Conservation (phyloP, 2,329 filamentous ascomycete genomes). For the Phialemoniopsis sp. region DNA sequence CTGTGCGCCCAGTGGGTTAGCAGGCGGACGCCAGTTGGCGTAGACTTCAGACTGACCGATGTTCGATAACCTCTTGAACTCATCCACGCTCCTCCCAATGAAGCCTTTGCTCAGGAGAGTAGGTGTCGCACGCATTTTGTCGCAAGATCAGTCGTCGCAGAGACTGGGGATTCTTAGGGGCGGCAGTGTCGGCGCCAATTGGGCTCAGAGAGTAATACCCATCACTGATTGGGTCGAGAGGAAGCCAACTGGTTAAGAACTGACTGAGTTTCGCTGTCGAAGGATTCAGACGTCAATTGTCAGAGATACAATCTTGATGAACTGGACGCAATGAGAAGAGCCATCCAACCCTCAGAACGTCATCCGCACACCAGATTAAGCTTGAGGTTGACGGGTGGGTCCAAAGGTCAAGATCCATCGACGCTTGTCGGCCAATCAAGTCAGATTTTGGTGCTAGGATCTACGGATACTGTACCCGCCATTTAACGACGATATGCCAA, state of each 20-base stretch:
- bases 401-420: too few relatives aligned
- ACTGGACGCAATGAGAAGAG: too few relatives aligned
- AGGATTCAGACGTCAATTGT: neutral
- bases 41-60: slow-evolving; percentile 38
- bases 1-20: slow-evolving; percentile 33
- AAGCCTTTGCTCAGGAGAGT: slow-evolving; percentile 46
- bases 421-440: too few relatives aligned
- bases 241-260: neutral
- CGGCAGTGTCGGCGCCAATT: neutral
- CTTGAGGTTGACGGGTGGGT: too few relatives aligned
- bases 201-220: slow-evolving; percentile 1
- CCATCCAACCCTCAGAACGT: too few relatives aligned
- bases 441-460: too few relatives aligned
- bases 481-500: too few relatives aligned
- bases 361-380: too few relatives aligned
- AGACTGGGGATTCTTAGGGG: neutral
- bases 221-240: too few relatives aligned
- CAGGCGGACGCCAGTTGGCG: neutral
- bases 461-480: too few relatives aligned
- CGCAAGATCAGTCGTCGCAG: neutral
- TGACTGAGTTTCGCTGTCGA: neutral
- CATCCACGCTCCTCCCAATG: slow-evolving; percentile 53
- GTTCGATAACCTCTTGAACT: slow-evolving; percentile 51
- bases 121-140: slow-evolving; percentile 43
- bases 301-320: neutral